Evolutionary conservation across 2,329 filamentous ascomycete genomes (phyloP).

Genomic region (Cercospora sp.): DNA sequence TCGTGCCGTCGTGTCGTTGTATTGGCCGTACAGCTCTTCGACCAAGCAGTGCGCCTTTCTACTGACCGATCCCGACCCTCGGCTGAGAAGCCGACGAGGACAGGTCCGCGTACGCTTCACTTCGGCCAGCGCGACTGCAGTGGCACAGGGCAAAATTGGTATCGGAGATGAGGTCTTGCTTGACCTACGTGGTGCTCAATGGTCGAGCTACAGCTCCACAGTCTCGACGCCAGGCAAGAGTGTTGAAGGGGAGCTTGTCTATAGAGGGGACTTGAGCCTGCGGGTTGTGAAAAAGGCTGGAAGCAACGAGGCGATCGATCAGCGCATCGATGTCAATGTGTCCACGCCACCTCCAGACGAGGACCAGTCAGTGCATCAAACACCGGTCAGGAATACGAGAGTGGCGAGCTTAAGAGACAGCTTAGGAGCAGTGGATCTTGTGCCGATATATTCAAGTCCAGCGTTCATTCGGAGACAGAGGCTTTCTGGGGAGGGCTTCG

Average conservation of each 20-base stretch:
- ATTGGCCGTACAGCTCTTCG: slow-evolving; percentile 87
- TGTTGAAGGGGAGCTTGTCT: slow-evolving; percentile 59
- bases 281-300: slow-evolving; percentile 31
- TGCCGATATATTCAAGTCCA: slow-evolving; percentile 61
- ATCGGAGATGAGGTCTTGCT: slow-evolving; percentile 77
- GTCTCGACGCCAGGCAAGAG: slow-evolving; percentile 57
- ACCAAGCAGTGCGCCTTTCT: slow-evolving; percentile 73
- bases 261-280: slow-evolving; percentile 41
- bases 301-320: slow-evolving; percentile 12
- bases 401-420: slow-evolving; percentile 20
- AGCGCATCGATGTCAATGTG: slow-evolving; percentile 19
- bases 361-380: slow-evolving; percentile 11
- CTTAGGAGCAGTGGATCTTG: slow-evolving; percentile 24
- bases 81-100: slow-evolving; percentile 71
- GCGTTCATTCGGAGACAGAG: slow-evolving; percentile 74
- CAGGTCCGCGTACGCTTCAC: slow-evolving; percentile 78
- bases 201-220: slow-evolving; percentile 57
- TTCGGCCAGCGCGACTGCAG: slow-evolving; percentile 67
- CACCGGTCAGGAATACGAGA: slow-evolving; percentile 7
- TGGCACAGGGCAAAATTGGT: slow-evolving; percentile 67
- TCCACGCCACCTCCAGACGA: slow-evolving; percentile 26
- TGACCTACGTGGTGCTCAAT: slow-evolving; percentile 67
- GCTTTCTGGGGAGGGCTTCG: slow-evolving; percentile 67
- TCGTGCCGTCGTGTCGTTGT: slow-evolving; percentile 74
- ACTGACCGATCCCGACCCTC: slow-evolving; percentile 81